A percentile compares a stretch with the other conserved stretches of the same genome.
phyloP scores from a whole-genome alignment of 106 monocot genomes.

The Allium sativum region DNA sequence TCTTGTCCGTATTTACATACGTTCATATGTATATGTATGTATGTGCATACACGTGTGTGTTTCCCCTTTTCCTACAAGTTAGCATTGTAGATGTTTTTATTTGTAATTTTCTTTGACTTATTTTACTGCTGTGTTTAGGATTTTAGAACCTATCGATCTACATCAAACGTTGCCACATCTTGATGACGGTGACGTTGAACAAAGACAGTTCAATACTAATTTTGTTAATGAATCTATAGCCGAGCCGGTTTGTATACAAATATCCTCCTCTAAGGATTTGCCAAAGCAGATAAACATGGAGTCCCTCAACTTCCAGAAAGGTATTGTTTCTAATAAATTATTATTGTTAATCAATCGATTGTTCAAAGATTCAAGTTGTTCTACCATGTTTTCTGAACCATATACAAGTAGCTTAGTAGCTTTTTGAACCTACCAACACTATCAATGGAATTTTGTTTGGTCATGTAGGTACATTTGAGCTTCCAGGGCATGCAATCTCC shows the following conservation, averaged over 20 bases:
- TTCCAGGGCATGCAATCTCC: not conserved
- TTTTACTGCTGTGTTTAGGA: constrained; percentile 23
- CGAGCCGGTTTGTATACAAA: constrained; percentile 5
- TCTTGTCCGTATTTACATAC: not conserved
- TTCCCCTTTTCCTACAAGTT: not conserved
- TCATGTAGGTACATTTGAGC: constrained; percentile 3
- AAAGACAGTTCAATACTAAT: not conserved
- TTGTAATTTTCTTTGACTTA: constrained; percentile 5
- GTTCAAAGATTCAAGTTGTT: too few relatives aligned
- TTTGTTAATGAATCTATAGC: constrained; percentile 6
- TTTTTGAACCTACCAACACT: not conserved
- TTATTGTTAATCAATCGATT: too few relatives aligned
- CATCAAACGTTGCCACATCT: constrained; percentile 9
- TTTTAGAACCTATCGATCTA: constrained; percentile 54
- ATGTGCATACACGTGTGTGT: too few relatives aligned
- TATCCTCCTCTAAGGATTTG: constrained; percentile 4
- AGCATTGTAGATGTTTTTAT: not conserved
- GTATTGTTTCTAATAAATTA: constrained; percentile 1
- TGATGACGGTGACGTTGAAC: constrained; percentile 13
- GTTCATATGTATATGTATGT: not conserved
- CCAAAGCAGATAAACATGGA: constrained; percentile 1
- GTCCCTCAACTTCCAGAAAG: constrained; percentile 4
- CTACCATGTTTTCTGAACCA: too few relatives aligned
- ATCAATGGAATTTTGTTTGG: not conserved
- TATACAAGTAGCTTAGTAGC: not conserved